Conservation (phyloP, 1,284 basidiomycete genomes). For the Pascua guehoae region DNA sequence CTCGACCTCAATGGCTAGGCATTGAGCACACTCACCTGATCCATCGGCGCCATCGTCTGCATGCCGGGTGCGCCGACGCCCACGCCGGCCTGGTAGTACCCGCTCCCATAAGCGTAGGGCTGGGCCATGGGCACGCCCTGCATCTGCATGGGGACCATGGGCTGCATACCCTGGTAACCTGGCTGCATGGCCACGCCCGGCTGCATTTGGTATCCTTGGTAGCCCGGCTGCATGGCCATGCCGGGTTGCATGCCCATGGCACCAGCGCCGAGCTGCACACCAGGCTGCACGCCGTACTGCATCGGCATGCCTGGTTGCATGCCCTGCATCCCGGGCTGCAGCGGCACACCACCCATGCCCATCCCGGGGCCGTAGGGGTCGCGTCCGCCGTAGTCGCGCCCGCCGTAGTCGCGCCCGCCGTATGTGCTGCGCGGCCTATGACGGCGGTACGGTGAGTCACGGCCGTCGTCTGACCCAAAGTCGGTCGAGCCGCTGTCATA, state of each 20-base stretch:
- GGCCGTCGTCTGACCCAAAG: background rate
- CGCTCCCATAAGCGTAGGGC: too few relatives aligned
- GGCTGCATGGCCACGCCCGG: too few relatives aligned
- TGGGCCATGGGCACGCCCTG: too few relatives aligned
- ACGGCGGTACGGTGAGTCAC: background rate
- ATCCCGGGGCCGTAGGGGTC: background rate
- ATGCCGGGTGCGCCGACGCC: too few relatives aligned
- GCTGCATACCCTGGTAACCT: too few relatives aligned
- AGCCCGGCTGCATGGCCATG: background rate
- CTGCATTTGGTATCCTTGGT: background rate
- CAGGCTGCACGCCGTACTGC: background rate
- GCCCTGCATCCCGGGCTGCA: background rate
- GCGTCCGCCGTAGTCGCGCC: background rate
- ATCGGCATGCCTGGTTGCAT: conserved; percentile 1
- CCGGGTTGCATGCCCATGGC: background rate
- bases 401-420: background rate
- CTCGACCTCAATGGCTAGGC: too few relatives aligned
- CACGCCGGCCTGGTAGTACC: too few relatives aligned
- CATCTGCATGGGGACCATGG: too few relatives aligned
- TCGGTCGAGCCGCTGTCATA: too few relatives aligned
- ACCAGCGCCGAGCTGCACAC: background rate
- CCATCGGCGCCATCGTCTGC: too few relatives aligned
- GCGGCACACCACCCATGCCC: too few relatives aligned
- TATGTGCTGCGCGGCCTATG: background rate
- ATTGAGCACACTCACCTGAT: too few relatives aligned